Evolutionary conservation across 2,329 filamentous ascomycete genomes (phyloP).

Genomic region (Cryphonectria nitschkei): DNA sequence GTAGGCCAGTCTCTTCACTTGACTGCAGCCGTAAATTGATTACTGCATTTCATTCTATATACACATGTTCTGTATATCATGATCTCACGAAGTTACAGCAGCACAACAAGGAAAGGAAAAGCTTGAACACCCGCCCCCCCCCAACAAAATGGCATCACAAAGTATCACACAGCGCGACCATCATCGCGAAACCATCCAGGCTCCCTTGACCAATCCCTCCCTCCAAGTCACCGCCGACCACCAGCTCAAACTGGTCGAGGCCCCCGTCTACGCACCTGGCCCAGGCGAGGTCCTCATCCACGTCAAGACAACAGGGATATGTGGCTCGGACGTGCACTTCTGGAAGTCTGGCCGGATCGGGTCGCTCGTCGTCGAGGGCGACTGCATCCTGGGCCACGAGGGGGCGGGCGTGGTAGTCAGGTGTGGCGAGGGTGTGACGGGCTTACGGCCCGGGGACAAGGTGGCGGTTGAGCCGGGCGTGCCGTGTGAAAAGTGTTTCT

Average conservation of each 20-base stretch:
- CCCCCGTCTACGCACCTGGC: constrained; percentile 58
- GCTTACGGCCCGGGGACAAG: constrained; percentile 60
- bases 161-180: neutral
- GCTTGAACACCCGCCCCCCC: too few species aligned
- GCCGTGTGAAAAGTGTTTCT: constrained; percentile 63
- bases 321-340: constrained; percentile 71
- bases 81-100: neutral
- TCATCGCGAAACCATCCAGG: constrained; percentile 17
- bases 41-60: neutral
- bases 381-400: constrained; percentile 70
- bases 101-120: neutral
- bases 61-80: neutral
- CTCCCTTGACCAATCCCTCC: constrained; percentile 52
- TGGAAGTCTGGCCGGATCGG: constrained; percentile 70
- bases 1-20: neutral
- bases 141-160: neutral
- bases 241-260: constrained; percentile 58
- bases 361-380: constrained; percentile 61
- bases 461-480: constrained; percentile 71
- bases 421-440: constrained; percentile 57
- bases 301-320: constrained; percentile 66
- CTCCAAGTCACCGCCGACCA: constrained; percentile 65
- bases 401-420: constrained; percentile 63
- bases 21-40: neutral
- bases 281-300: constrained; percentile 62